Evolutionary conservation across 163 green algal genomes (phyloP).

Genomic region (Volvox carteri): DNA sequence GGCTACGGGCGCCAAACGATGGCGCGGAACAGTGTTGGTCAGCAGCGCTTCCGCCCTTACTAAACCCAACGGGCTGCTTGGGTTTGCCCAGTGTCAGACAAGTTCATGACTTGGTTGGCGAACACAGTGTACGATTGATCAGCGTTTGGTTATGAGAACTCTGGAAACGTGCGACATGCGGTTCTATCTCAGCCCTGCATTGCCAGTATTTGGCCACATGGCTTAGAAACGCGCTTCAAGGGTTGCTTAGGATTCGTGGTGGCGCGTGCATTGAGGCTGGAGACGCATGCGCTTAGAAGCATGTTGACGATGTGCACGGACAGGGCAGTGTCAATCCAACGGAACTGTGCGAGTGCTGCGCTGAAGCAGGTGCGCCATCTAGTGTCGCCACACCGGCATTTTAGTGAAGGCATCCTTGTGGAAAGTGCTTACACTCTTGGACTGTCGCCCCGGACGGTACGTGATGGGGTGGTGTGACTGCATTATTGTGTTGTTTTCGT

Average conservation of each 20-base stretch:
- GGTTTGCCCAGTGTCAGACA: not conserved
- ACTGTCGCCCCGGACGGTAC: no score
- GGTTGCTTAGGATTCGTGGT: no score
- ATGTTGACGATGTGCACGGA: no score
- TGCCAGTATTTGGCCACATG: slow-evolving; percentile 1
- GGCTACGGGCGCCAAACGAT: slow-evolving; percentile 41
- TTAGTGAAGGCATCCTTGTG: no score
- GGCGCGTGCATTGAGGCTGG: no score
- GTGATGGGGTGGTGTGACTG: not conserved
- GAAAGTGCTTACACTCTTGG: no score
- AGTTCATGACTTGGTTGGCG: not conserved
- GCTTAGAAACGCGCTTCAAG: no score
- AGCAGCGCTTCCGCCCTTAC: slow-evolving; percentile 54
- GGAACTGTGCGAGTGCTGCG: no score
- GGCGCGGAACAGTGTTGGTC: slow-evolving; percentile 43
- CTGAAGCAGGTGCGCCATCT: not conserved
- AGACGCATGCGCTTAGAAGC: no score
- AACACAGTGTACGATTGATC: not conserved
- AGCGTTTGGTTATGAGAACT: not conserved
- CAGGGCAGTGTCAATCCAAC: no score
- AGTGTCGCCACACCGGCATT: no score
- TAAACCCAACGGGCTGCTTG: not conserved
- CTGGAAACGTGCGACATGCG: not conserved
- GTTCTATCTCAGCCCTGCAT: not conserved
- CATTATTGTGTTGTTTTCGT: not conserved